Evolutionary conservation across 208 protist species (phyloP), one percentile per base, ranked within the genome.

Genomic region (Ichthyophonus hoferi): DNA sequence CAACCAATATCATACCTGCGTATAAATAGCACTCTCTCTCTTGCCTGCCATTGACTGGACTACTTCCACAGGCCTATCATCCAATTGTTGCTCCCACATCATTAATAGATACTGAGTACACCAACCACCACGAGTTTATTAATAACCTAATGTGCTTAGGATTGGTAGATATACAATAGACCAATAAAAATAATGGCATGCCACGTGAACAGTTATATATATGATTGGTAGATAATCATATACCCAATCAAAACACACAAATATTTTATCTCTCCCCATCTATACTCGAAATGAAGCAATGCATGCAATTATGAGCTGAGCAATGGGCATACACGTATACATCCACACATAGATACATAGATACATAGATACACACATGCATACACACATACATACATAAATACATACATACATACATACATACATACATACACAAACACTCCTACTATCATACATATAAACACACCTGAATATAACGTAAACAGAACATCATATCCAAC

Each of bases 51-150:
- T 40, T 1, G 83, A 38, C 12, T 43, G 82, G 40, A 67, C 77
- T 1, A 82, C 76, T 1, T 87, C 67, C 1, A 50, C 35, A 17
- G 39, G 17, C 14, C 81, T 78, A 1, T 40, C 37, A 7, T 87
- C 83, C 39, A 91, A 39, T 34, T 91, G 42, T 1, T 41, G 40
- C 33, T 87, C 89, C 83, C 76, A 91, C 42, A 79, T 34, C 43
- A 58, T 76, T 1, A 90, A 50, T 31, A 90, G 79, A 83, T 82
- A 87, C 88, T 89, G 79, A 2, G n/a, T 58, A 85, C 35, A 89
- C 3, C n/a, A 40, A 43, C 33, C 1, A n/a, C 38, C 24, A 33
- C 3, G 34, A 79, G 50, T 81, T 67, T n/a, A 67, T n/a, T n/a
- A n/a, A n/a, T n/a, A n/a, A n/a, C n/a, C n/a, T n/a, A n/a, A n/a